Evolutionary conservation across 2,329 filamentous ascomycete species (phyloP).

Genomic region (Paracoccidioides brasiliensis): DNA sequence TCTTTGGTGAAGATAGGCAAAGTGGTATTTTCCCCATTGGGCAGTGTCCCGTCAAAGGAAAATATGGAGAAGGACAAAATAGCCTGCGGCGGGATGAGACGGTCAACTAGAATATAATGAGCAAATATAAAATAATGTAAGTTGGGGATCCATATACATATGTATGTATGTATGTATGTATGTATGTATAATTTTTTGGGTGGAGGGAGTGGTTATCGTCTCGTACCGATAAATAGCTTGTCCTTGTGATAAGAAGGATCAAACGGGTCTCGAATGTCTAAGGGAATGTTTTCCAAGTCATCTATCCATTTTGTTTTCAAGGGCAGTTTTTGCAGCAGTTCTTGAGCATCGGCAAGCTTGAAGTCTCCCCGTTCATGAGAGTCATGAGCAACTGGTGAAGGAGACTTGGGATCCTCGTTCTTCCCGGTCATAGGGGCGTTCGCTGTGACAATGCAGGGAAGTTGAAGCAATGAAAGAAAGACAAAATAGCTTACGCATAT

Average conservation of each 20-base stretch:
- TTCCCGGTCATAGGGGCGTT: background rate
- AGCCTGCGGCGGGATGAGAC: slow-evolving; percentile 17
- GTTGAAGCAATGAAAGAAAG: background rate
- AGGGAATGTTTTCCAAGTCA: background rate
- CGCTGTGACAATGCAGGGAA: background rate
- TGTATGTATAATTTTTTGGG: background rate
- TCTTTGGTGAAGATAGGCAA: slow-evolving; percentile 4
- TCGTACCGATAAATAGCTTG: background rate
- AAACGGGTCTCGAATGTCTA: background rate
- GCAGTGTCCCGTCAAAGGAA: slow-evolving; percentile 6
- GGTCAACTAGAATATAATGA: slow-evolving; percentile 13
- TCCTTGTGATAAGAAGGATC: background rate
- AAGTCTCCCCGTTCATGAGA: background rate
- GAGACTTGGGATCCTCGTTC: background rate
- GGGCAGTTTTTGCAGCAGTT: background rate
- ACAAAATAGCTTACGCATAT: too few species aligned
- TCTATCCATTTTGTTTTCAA: background rate
- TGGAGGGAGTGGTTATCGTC: background rate
- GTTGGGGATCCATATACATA: background rate
- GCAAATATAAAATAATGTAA: background rate
- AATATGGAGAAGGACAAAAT: slow-evolving; percentile 13
- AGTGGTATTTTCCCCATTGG: slow-evolving; percentile 11
- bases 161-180: background rate
- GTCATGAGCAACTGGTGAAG: background rate
- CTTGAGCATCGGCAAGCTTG: background rate